Percentiles rank a stretch among this genome's conserved stretches.
Conservation (phyloP, 2,329 filamentous ascomycete genomes). For the Tolypocladium endophyticum region DNA sequence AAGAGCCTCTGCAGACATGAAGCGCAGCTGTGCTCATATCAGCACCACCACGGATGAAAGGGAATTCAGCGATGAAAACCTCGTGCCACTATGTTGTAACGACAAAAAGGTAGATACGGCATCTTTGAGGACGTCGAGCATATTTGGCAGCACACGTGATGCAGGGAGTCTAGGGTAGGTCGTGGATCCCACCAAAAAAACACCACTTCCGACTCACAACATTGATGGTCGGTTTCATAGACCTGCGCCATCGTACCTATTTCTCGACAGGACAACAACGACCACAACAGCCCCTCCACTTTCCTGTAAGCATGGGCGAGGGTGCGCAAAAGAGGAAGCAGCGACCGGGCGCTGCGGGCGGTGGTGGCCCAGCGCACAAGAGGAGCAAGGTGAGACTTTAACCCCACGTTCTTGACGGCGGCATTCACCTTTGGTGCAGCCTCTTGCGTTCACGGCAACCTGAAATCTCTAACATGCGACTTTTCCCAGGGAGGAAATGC, state of each 20-base stretch:
- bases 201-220: background rate
- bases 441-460: background rate
- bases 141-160: background rate
- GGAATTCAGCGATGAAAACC: background rate
- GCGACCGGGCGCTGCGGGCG: conserved; percentile 12
- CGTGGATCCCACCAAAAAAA: background rate
- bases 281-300: background rate
- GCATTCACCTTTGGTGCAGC: background rate
- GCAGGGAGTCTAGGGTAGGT: background rate
- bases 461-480: background rate
- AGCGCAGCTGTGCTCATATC: background rate
- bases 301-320: conserved; percentile 16
- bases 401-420: background rate
- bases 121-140: background rate
- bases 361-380: conserved; percentile 19
- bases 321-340: conserved; percentile 24
- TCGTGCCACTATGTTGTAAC: too few relatives aligned
- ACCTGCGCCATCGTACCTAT: background rate
- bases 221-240: background rate
- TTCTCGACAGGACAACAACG: background rate
- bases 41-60: background rate
- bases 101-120: background rate
- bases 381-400: conserved; percentile 27
- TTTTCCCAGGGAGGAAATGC: conserved; percentile 34
- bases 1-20: background rate